Conservation (phyloP, 495 filamentous ascomycete species). For the Aspergillus wentii region DNA sequence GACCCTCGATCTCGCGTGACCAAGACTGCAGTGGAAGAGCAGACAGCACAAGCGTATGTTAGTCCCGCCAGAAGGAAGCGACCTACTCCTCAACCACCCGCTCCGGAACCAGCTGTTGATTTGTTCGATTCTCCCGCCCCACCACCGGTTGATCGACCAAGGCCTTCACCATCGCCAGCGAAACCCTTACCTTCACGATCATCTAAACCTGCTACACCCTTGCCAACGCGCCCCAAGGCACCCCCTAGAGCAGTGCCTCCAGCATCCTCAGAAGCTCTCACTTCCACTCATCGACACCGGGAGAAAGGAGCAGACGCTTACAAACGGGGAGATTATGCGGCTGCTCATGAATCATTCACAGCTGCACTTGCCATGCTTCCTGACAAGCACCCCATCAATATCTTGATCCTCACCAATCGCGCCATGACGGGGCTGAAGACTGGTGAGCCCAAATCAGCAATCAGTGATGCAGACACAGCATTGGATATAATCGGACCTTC, state of each 20-base stretch:
- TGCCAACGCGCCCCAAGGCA: constrained; percentile 45
- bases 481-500: constrained; percentile 74
- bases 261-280: constrained; percentile 61
- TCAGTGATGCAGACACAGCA: constrained; percentile 76
- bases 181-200: constrained; percentile 24
- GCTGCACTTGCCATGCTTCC: constrained; percentile 71
- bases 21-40: constrained; percentile 71
- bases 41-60: constrained; percentile 79
- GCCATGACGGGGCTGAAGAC: constrained; percentile 84
- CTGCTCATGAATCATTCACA: constrained; percentile 78
- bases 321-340: constrained; percentile 87
- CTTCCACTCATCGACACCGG: constrained; percentile 69
- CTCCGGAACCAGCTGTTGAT: constrained; percentile 48
- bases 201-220: constrained; percentile 19
- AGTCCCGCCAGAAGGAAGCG: constrained; percentile 82
- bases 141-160: constrained; percentile 20
- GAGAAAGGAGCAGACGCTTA: constrained; percentile 79
- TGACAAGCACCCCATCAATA: constrained; percentile 73
- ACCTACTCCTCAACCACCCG: constrained; percentile 40
- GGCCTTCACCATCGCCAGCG: constrained; percentile 19
- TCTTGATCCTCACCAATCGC: constrained; percentile 86
- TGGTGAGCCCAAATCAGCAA: constrained; percentile 79
- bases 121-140: constrained; percentile 49
- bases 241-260: constrained; percentile 62
- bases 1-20: constrained; percentile 60